Base-by-base conservation (phyloP, 1,284 basidiomycete genomes). In the Sporisorium sorghi region DNA sequence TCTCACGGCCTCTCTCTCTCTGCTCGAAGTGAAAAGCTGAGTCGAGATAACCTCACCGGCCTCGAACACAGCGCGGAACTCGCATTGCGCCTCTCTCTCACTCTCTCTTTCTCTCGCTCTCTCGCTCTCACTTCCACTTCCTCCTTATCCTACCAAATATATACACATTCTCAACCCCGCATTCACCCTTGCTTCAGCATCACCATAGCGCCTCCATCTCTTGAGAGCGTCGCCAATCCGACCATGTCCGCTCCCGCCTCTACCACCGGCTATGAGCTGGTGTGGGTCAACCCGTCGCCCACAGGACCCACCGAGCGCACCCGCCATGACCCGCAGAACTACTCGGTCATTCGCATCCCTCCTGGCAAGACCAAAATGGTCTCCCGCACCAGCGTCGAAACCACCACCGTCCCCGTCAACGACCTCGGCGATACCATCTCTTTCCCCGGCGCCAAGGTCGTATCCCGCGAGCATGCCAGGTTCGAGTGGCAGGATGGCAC, bases 391-490 rank as follows among this genome's bases (percentile, higher is more conserved):
- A 19, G 21, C 40, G 35, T 43, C 4, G 33, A 43, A 4, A 21
- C 23, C 3, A 12, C 19, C 1, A 21, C 47, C n/a, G 11, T 33
- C 8, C 33, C 63, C n/a, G 57, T 73, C 57, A 73, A 73, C 47
- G 60, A 73, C n/a, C 60, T 73, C 17, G 53, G 52, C 28, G 19
- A 43, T 30, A 11, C 35, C 2, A 42, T 73, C 7, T 52, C 23
- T 40, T 73, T 73, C 26, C 49, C 47, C 0, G 15, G 28, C 5
- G 70, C 69, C 43, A 76, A 76, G 50, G 70, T 73, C 0, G 65
- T 76, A 15, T 73, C 69, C 0, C 68, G 73, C 32, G 26, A 52
- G 30, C 73, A 76, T 42, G 69, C 73, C 6, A 12, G n/a, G 11
- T 47, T 76, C 21, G 50, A 59, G 19, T 76, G 73, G 73, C n/a